A percentile compares a stretch with the other conserved stretches of the same genome.
Conservation (phyloP, 768 basidiomycete genomes). For the Termitomyces sp. region DNA sequence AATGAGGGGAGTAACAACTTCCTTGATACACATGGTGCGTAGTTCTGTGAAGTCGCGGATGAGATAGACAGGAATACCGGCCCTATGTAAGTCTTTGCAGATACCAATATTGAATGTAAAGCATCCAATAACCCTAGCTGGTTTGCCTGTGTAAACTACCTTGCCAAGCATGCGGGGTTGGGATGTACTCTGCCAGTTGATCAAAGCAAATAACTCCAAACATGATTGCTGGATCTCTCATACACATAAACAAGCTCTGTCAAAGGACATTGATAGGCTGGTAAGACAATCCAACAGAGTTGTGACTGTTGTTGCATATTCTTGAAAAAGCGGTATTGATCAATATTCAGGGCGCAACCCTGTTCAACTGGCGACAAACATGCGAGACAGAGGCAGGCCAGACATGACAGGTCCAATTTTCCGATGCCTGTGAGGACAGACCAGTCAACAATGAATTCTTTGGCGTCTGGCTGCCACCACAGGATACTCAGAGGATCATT, state of each 20-base stretch:
- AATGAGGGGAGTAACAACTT: neutral
- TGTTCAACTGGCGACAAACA: neutral
- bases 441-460: neutral
- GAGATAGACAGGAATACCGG: conserved; percentile 3
- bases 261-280: neutral
- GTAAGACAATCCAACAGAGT: neutral
- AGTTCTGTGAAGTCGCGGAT: neutral
- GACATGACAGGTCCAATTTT: neutral
- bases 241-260: neutral
- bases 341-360: neutral
- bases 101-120: neutral
- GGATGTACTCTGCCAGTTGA: neutral
- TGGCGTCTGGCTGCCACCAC: neutral
- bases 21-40: neutral
- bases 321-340: neutral
- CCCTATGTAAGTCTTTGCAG: neutral
- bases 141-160: too few relatives aligned
- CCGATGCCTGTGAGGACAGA: neutral
- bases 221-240: neutral
- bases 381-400: neutral
- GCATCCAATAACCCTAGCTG: neutral
- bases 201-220: neutral
- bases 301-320: neutral
- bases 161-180: neutral
- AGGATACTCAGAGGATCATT: neutral